Conservation (phyloP, 306 rosid genomes). For the Lablab purpureus region DNA sequence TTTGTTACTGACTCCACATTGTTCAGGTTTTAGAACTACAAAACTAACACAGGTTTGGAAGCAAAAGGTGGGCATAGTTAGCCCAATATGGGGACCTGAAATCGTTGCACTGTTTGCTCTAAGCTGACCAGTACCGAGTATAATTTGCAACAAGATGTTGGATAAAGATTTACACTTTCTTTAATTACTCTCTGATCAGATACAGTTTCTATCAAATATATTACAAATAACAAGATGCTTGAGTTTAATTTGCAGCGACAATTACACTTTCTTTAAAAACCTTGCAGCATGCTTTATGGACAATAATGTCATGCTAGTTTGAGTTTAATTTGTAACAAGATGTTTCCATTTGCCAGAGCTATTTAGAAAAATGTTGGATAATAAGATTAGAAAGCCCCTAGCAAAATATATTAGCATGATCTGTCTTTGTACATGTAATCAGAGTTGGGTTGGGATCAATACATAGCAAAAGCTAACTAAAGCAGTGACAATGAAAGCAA, state of each 20-base stretch:
- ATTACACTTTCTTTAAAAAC: no score
- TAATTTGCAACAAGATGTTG: no score
- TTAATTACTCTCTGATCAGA: background rate
- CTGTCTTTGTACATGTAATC: background rate
- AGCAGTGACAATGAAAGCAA: constrained; percentile 10
- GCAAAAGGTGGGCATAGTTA: no score
- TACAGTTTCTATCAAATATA: background rate
- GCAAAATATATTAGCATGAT: constrained; percentile 13
- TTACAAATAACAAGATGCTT: background rate
- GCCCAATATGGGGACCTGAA: no score
- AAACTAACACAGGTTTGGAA: no score
- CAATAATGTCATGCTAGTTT: background rate
- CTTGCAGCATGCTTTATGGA: no score
- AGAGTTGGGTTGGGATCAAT: background rate
- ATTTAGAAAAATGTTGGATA: background rate
- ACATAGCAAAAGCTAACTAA: constrained; percentile 15
- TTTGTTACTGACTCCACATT: no score
- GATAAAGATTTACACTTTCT: no score
- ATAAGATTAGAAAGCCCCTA: background rate
- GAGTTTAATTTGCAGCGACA: no score
- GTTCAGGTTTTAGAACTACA: no score
- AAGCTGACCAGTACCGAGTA: no score
- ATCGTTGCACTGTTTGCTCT: no score
- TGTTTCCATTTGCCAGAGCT: background rate
- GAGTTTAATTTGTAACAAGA: constrained; percentile 7